Evolutionary conservation across 441 rosid genomes (phyloP), one percentile per base, ranked within the genome.

Genomic region (Bocquillonia castaneifolia): DNA sequence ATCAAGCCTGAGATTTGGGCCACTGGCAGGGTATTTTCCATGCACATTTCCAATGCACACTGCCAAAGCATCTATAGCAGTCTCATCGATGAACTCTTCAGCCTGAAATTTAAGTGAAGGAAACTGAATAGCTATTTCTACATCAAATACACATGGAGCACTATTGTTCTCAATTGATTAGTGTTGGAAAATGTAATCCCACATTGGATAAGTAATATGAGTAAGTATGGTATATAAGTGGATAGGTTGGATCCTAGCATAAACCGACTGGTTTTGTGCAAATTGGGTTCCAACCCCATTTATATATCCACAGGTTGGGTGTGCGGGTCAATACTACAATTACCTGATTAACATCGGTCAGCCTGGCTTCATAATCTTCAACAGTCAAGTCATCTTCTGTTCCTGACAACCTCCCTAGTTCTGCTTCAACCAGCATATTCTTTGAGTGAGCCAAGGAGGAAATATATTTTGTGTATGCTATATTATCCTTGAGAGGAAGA

Each of bases 21-120:
- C 99, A 45, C 83, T 82, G 66, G 88, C 75, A 15, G 97, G 96
- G 78, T 93, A 93, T 77, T 93, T 93, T 68, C 99, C 99, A 70
- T 93, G 97, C 53, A 93, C 93, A 79, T 93, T 93, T 44, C 99
- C 99, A 29, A 93, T 91, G 73, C 99, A 93, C 69, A 91, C 96
- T 17, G 99, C 99, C 84, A 93, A 68, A 74, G 96, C 93, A 82
- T 91, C 96, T 78, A 93, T 87, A 57, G 89, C 91, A 65, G 96
- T 89, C 79, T 83, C 84, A 45, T 81, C 80, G 69, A 93, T 87
- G 79, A 91, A 93, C 68, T 84, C 85, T 83, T 87, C 77, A 20
- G 99, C 97, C 99, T 93, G 88, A 77, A 79, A 72, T 72, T 74
- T 68, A 73, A 61, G 67, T n/a, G 31, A 61, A 45, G 23, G 37